Percentiles rank a stretch among this genome's conserved stretches.
These are phyloP conservation scores for Bacterosira constricta DNA, from an alignment of 108 stramenopile species.

Conservation along the genomic window DNA sequence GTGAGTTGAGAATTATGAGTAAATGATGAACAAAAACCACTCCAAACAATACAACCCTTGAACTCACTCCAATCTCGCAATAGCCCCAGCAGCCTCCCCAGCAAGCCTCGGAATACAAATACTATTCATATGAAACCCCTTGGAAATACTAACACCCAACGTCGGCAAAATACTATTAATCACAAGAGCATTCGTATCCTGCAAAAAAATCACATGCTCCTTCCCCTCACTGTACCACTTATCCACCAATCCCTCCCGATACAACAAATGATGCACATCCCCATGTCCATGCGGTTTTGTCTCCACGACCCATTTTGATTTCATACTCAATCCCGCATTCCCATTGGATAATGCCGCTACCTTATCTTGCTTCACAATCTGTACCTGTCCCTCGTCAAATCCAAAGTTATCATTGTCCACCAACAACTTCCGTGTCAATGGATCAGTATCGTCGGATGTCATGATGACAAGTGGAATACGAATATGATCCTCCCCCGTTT, in stretches of 20 bases:
- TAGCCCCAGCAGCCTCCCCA: slow-evolving; percentile 98
- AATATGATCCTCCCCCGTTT: slow-evolving; percentile 38
- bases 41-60: not conserved
- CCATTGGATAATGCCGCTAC: slow-evolving; percentile 93
- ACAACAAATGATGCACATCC: slow-evolving; percentile 96
- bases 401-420: slow-evolving; percentile 92
- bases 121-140: slow-evolving; percentile 95
- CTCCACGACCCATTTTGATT: slow-evolving; percentile 86
- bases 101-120: slow-evolving; percentile 97
- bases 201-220: slow-evolving; percentile 95
- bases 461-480: slow-evolving; percentile 96
- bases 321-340: slow-evolving; percentile 86
- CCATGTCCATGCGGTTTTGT: slow-evolving; percentile 99
- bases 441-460: slow-evolving; percentile 98
- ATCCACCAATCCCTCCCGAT: slow-evolving; percentile 81
- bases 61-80: slow-evolving; percentile 90
- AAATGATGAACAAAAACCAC: not conserved
- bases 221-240: slow-evolving; percentile 85
- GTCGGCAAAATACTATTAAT: slow-evolving; percentile 92
- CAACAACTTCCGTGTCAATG: slow-evolving; percentile 86
- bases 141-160: slow-evolving; percentile 89
- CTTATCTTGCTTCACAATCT: slow-evolving; percentile 92
- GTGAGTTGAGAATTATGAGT: not conserved
- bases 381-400: slow-evolving; percentile 77
- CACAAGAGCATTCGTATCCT: slow-evolving; percentile 99